A percentile compares a stretch with the other conserved stretches of the same genome.
Evolutionary conservation across 306 rosid genomes (phyloP).

Genomic region (Trichosanthes cucumerina): DNA sequence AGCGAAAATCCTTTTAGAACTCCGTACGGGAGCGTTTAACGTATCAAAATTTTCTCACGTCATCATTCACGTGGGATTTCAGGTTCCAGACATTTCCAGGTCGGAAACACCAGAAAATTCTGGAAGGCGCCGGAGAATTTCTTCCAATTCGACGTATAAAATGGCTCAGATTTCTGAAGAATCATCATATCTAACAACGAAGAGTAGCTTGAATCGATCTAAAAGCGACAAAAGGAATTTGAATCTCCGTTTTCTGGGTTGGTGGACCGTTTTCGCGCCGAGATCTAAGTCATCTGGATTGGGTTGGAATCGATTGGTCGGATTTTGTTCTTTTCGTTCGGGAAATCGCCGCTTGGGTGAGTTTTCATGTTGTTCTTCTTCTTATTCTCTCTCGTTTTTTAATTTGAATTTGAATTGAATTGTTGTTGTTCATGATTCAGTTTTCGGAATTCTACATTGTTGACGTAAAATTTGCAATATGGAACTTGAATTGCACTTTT

Average conservation of each 20-base stretch:
- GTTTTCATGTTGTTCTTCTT: background rate
- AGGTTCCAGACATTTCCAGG: conserved; percentile 20
- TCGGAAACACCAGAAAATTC: conserved; percentile 34
- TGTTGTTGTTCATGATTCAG: background rate
- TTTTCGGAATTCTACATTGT: background rate
- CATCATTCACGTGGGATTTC: conserved; percentile 17
- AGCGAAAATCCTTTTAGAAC: background rate
- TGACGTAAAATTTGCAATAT: background rate
- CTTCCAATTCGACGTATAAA: background rate
- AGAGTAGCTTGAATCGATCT: background rate
- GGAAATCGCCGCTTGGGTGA: background rate
- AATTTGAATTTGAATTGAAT: background rate
- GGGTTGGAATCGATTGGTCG: conserved; percentile 39
- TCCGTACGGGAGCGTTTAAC: background rate
- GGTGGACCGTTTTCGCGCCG: conserved; percentile 42
- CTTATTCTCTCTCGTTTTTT: conserved; percentile 11
- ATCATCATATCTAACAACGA: background rate
- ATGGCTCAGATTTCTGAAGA: background rate
- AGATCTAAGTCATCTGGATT: conserved; percentile 36
- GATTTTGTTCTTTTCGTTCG: background rate
- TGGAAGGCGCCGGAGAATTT: conserved; percentile 10
- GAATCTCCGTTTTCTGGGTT: conserved; percentile 26
- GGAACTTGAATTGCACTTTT: background rate
- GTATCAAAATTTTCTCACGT: background rate
- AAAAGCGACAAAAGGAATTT: background rate